Conservation (phyloP, 768 basidiomycete species). For the Leucocoprinus leucothites region DNA sequence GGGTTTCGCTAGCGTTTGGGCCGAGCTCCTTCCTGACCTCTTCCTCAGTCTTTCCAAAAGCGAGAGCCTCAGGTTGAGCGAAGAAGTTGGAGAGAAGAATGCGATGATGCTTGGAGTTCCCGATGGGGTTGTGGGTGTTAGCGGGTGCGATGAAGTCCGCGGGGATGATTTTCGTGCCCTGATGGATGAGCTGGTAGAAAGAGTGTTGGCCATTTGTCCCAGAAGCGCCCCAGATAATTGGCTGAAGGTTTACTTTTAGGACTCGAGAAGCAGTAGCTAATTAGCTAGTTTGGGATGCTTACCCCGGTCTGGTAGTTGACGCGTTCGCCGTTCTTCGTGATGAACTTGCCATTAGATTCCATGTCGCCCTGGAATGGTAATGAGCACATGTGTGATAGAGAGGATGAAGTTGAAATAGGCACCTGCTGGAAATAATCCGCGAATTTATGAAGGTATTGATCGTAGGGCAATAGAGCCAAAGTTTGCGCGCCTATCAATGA, state of each 20-base stretch:
- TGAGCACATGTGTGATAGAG: neutral
- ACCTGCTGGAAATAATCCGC: slow-evolving; percentile 99
- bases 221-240: slow-evolving; percentile 98
- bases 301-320: slow-evolving; percentile 97
- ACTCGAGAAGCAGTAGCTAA: neutral
- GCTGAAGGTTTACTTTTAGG: slow-evolving; percentile 39
- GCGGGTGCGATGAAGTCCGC: slow-evolving; percentile 91
- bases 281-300: slow-evolving; percentile 32
- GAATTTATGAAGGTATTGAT: slow-evolving; percentile 99
- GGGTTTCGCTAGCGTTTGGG: slow-evolving; percentile 68
- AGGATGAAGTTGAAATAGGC: neutral
- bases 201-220: slow-evolving; percentile 99
- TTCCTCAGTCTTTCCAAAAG: slow-evolving; percentile 95
- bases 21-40: slow-evolving; percentile 72
- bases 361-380: slow-evolving; percentile 71
- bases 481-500: slow-evolving; percentile 75
- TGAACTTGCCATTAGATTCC: slow-evolving; percentile 98
- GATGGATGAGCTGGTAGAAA: slow-evolving; percentile 97
- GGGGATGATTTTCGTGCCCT: slow-evolving; percentile 90
- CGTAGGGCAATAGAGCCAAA: slow-evolving; percentile 92
- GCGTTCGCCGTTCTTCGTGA: slow-evolving; percentile 90
- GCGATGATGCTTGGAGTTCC: slow-evolving; percentile 87
- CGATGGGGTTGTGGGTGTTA: slow-evolving; percentile 87
- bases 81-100: slow-evolving; percentile 98
- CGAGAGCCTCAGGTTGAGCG: slow-evolving; percentile 95